These are phyloP conservation scores for Nadsonia starkeyi-henricii DNA, from an alignment of 1,139 yeast species.

Conservation along the genomic window DNA sequence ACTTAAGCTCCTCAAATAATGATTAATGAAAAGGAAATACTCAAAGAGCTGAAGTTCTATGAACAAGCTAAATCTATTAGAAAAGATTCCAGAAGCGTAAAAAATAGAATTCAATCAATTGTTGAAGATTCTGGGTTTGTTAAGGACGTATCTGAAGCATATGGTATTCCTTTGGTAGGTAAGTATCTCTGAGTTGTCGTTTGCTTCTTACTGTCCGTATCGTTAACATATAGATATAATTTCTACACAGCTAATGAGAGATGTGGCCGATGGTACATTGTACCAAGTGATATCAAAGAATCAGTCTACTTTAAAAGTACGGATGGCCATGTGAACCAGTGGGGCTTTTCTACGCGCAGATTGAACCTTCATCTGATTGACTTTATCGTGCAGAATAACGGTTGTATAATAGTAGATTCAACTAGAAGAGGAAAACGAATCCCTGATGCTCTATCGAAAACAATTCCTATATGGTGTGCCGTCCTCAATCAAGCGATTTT, in stretches of 20 bases:
- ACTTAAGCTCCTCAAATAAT: no score
- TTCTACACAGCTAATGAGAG: conserved; percentile 53
- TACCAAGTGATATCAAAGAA: conserved; percentile 27
- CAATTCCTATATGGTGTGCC: conserved; percentile 86
- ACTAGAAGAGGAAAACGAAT: conserved; percentile 71
- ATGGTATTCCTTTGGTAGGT: conserved; percentile 23
- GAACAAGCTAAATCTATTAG: conserved; percentile 22
- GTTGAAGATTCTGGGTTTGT: conserved; percentile 42
- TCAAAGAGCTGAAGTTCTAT: conserved; percentile 6
- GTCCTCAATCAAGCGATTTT: conserved; percentile 46
- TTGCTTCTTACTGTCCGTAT: no score
- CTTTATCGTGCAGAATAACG: conserved; percentile 28
- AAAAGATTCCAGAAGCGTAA: conserved; percentile 41
- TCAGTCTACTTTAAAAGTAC: conserved; percentile 76
- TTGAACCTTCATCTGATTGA: conserved; percentile 58
- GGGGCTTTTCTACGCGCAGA: conserved; percentile 65
- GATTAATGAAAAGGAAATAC: background rate
- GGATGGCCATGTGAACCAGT: conserved; percentile 72
- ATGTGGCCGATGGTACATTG: conserved; percentile 79
- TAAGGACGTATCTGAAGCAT: conserved; percentile 20
- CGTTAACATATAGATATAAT: background rate
- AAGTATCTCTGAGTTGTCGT: conserved; percentile 5
- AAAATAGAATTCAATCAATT: conserved; percentile 60
- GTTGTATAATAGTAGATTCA: conserved; percentile 62
- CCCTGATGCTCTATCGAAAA: conserved; percentile 79